Evolutionary conservation across 768 basidiomycete genomes (phyloP), one percentile per base, ranked within the genome.

Genomic region (Termitomyces titanicus): DNA sequence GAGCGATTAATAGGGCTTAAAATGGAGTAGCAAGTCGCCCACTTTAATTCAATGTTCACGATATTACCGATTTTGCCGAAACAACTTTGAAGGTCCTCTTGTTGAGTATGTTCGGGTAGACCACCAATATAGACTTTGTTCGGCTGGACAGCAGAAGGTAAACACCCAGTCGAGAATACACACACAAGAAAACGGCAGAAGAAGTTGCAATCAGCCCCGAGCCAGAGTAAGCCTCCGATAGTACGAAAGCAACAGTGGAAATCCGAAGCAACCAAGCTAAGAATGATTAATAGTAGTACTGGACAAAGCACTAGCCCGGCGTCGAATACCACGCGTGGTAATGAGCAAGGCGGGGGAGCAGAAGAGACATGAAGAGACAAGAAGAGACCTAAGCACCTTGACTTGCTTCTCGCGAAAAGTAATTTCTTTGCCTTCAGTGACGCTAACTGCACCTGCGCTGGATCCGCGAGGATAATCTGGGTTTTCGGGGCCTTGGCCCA

Each of bases 41-140:
- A 92, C 92, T 94, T 94, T 58, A 94, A 74, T 69, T 94, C 92
- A 54, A 93, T 85, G 61, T 84, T 83, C 20, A 78, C 67, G 24
- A 94, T 91, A 44, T 69, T 76, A 18, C 92, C 92, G 46, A 93
- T 84, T 70, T 92, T 91, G 47, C 89, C 88, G 68, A 94, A 94
- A 70, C 92, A 93, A 59, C 80, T 87, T 70, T 84, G 86, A 25
- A 94, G 73, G 65, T 94, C 92, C 74, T 91, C 89, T 72, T 86
- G 81, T 59, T 88, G 86, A 46, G 91, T 93, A 61, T 91, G 81
- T 73, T 92, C 89, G 60, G 92, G 92, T 57, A 94, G 81, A 61
- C 91, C 90, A 68, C 92, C 92, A 67, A 94, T 84, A 70, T 94
- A 94, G 70, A 94, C 86, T 76, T 94, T 94, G 76, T 92, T 92